These are phyloP conservation scores for Hygrophila difformis DNA, from an alignment of 257 asterid genomes.

Conservation along the genomic window DNA sequence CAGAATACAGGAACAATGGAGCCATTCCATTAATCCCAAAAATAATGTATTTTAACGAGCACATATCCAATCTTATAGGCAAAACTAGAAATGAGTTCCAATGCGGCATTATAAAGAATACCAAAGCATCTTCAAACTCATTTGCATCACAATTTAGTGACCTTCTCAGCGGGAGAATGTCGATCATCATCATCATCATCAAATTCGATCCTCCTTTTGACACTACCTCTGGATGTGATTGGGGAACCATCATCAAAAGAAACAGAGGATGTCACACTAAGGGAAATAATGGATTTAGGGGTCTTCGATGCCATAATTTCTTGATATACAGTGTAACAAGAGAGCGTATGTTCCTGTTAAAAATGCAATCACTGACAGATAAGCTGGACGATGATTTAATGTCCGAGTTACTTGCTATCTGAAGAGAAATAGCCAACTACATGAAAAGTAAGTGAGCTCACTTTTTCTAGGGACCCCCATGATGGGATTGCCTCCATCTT, in stretches of 20 bases:
- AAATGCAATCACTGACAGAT: constrained; percentile 7
- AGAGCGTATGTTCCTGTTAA: constrained; percentile 28
- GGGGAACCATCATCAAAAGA: constrained; percentile 13
- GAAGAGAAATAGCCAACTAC: background rate
- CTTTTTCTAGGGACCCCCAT: constrained; percentile 35
- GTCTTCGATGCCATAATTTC: constrained; percentile 20
- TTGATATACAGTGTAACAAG: constrained; percentile 29
- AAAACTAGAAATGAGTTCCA: constrained; percentile 1
- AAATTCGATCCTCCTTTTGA: constrained; percentile 25
- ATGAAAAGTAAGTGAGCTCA: constrained; percentile 22
- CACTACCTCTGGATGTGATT: constrained; percentile 15
- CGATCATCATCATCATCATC: constrained; percentile 7
- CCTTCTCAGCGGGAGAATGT: constrained; percentile 4
- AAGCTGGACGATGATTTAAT: background rate
- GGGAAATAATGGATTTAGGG: constrained; percentile 20
- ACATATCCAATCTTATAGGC: constrained; percentile 14
- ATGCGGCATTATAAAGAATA: background rate
- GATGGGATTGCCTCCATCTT: constrained; percentile 25
- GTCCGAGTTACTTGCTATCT: background rate
- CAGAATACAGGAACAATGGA: background rate
- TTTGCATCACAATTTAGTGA: background rate
- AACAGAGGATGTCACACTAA: constrained; percentile 9
- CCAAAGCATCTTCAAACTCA: background rate
- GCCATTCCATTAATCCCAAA: constrained; percentile 13
- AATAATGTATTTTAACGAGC: constrained; percentile 6